Base-by-base conservation (phyloP, 345 rosid genomes). In the Microcos paniculata region DNA sequence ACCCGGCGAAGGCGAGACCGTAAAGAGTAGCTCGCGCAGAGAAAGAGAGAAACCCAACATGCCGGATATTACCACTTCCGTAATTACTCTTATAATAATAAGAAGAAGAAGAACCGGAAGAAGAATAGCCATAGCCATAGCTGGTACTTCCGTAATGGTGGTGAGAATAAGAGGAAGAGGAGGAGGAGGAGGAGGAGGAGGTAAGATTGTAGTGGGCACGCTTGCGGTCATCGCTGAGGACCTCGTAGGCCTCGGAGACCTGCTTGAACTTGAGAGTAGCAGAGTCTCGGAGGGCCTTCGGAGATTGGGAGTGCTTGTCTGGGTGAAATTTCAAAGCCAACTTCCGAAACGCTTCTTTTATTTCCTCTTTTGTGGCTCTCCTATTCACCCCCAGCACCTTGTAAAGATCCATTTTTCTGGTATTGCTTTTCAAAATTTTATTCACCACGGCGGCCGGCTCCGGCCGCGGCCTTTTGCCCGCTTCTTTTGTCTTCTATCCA, bases 191-290 rank as follows among this genome's bases (percentile, higher is more conserved):
- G 30, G 84, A 79, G 24, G 79, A 64, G 48, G 59, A 73, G 31
- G 24, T 59, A 79, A 51, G 82, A 74, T 91, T 87, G 80, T 93
- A 95, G 35, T 84, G 79, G 33, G 96, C 86, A 51, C 98, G 98
- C 78, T 85, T 93, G 33, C 80, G 79, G 59, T 91, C 91, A 79
- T 91, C 90, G 79, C 76, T 55, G 59, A 91, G 89, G 55, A 88
- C 74, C 76, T 90, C 87, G 81, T 95, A 93, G 56, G 99, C 99
- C 85, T 93, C 96, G 63, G 97, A 93, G 49, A 90, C 84, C 23
- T 82, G 93, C 82, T 90, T 95, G 87, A 95, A 95, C 53, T 86
- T 81, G 71, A 82, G 84, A 68, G 91, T 85, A 23, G 96, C 92
- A 75, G 76, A 77, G 42, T 81, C 87, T 57, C 86, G 81, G 19